Evolutionary conservation across 1,284 basidiomycete species (phyloP).

Genomic region (Thelephora terrestris): DNA sequence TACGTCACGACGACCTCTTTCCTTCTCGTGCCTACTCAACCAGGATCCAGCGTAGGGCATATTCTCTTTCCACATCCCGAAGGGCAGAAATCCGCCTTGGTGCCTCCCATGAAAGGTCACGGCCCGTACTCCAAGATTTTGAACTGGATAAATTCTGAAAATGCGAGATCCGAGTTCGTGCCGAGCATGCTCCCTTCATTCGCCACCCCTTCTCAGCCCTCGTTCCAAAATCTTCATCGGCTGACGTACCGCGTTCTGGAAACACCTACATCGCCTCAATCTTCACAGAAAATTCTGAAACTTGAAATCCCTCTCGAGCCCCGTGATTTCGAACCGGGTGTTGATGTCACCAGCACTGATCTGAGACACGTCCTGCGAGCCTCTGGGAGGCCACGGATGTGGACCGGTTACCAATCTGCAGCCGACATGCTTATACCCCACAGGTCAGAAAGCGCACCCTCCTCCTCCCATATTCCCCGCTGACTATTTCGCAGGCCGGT

Average conservation of each 20-base stretch:
- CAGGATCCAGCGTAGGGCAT: constrained; percentile 41
- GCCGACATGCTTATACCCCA: constrained; percentile 49
- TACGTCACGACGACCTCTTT: constrained; percentile 1
- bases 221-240: constrained; percentile 30
- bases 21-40: background rate
- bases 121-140: constrained; percentile 33
- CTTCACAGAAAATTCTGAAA: constrained; percentile 12
- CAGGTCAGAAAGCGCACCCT: constrained; percentile 29
- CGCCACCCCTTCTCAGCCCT: background rate
- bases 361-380: background rate
- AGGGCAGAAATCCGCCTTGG: constrained; percentile 27
- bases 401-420: constrained; percentile 23
- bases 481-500: constrained; percentile 16
- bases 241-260: constrained; percentile 41
- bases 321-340: constrained; percentile 3
- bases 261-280: background rate
- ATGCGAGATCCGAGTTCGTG: constrained; percentile 33
- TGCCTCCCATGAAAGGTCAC: constrained; percentile 41
- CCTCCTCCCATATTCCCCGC: constrained; percentile 1
- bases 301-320: constrained; percentile 19
- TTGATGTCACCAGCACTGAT: background rate
- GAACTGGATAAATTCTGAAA: constrained; percentile 34
- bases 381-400: constrained; percentile 18
- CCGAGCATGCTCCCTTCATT: constrained; percentile 34
- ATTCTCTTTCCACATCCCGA: constrained; percentile 35